Evolutionary conservation across 169 alveolate genomes (phyloP), one percentile per base, ranked within the genome.

Genomic region (Plasmodium relictum): DNA sequence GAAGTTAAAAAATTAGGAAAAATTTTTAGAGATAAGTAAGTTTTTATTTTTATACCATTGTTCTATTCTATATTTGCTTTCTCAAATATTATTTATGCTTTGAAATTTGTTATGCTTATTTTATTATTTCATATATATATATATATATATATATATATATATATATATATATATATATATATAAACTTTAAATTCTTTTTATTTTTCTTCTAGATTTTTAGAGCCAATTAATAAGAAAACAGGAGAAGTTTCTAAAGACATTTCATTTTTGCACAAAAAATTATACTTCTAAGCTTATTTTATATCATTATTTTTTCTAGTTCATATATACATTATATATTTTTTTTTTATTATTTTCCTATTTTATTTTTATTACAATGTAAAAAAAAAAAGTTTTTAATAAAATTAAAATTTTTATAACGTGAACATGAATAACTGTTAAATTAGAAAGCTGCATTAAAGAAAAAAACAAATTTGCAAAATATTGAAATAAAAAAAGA

Each of bases 241-340:
- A 1, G 92, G 92, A 44, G 92, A 85, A 68, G 92, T 85, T 42
- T 85, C 92, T 48, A 85, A 85, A 74, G 92, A 85, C 52, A 71
- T 85, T 85, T 54, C 92, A 54, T 85, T 85, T 42, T 85, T 85
- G 42, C 92, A 85, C 74, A 85, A 85, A 63, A 85, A 85, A 61
- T 70, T 85, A 71, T 85, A 85, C 52, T 85, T 85, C 52, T 85
- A 39, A 71, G 18, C 69, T 56, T 42, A 22, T 26, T 18, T 76
- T 45, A 14, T 69, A 8, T 56, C 14, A 58, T 76, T 3, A 20
- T 62, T 80, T 80, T 80, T 80, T 59, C 45, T 42, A 42, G 58
- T 65, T 45, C 63, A 58, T 31, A 59, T 50, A 48, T 63, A 9
- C 41, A 22, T 10, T 48, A n/a, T 52, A 41, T 63, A 63, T 78